Evolutionary conservation across 2,329 filamentous ascomycete species (phyloP), one percentile per base, ranked within the genome.

Genomic region (Pseudocercospora fijiensis): DNA sequence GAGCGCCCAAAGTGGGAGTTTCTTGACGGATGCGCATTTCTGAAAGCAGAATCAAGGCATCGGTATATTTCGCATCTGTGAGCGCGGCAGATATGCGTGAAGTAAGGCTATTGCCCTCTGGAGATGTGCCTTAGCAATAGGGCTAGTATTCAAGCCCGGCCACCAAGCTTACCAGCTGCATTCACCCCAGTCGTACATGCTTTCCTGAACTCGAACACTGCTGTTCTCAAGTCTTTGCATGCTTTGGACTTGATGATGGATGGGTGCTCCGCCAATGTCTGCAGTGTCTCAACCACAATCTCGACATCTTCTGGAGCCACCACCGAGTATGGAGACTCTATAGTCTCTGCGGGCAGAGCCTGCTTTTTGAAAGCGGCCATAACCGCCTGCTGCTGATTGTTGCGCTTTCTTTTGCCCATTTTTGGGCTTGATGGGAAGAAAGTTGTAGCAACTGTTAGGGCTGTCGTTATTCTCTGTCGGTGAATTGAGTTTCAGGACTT

Each of bases 11-110:
- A 68, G 89, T 89, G 0, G 88, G 88, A 18, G 84, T 82, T 65
- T 90, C 83, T 2, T 81, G 78, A n/a, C 88, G 80, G 18, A 90
- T 86, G 28, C 84, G 82, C 88, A 90, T 90, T 77, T 90, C 88
- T 0, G 88, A 84, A 0, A 91, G 81, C 13, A 90, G 73, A 16
- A 90, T 82, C 58, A 82, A 82, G 4, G 88, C 87, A n/a, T 90
- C 88, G 9, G 80, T 81, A 67, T 87, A 88, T 71, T 86, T 85
- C 57, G 82, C 86, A 73, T 90, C 88, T 22, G 84, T 82, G 0
- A 91, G 78, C 2, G 88, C 88, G 20, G 81, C 88, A 7, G 86
- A 87, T 33, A 90, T 86, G 53, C 87, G 82, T 8, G 86, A 85
- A 1, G 88, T 90, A 58, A 90, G 82, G 70, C 88, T 90, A 56